Conservation (phyloP, 345 rosid genomes). For the Atalantia buxifolia region DNA sequence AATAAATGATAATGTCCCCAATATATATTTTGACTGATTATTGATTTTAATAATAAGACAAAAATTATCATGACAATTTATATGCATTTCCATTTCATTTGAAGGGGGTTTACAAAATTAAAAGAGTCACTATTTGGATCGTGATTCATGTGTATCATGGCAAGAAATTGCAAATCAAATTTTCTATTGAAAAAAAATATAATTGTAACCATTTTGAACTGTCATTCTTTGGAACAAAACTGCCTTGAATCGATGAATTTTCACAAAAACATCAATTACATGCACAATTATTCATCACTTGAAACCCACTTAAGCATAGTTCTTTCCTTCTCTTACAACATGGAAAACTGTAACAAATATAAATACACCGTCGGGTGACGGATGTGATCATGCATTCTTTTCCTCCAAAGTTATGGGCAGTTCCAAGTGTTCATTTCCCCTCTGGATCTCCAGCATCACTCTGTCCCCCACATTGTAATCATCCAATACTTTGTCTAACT, state of each 20-base stretch:
- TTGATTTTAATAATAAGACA: background rate
- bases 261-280: background rate
- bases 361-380: background rate
- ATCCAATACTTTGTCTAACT: slow-evolving; percentile 65
- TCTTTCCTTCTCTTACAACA: background rate
- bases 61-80: background rate
- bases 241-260: no score
- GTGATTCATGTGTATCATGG: no score
- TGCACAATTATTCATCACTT: background rate
- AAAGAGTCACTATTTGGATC: no score
- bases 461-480: slow-evolving; percentile 75
- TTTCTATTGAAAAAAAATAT: no score
- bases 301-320: background rate
- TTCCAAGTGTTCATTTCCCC: slow-evolving; percentile 64
- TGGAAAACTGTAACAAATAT: background rate
- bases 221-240: no score
- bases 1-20: background rate
- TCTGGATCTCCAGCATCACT: slow-evolving; percentile 59
- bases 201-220: no score
- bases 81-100: background rate
- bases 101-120: no score
- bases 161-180: no score
- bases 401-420: slow-evolving; percentile 65
- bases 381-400: slow-evolving; percentile 37
- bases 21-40: background rate